Base-by-base conservation (phyloP, 2,329 filamentous ascomycete species). In the Simplicillium aogashimaense region DNA sequence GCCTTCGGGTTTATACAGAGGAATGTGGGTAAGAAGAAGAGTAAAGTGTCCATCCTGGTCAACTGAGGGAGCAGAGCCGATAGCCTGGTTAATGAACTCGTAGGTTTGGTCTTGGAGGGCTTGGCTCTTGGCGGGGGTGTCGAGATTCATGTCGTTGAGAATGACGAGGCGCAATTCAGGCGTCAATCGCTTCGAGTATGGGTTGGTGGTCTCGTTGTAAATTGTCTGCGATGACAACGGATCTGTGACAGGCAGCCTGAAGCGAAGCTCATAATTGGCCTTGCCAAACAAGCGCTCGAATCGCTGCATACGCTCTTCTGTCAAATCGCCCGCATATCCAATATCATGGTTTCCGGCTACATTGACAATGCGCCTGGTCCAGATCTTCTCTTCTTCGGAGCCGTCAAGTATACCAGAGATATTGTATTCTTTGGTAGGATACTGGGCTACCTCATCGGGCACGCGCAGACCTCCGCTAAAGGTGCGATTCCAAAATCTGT, bases 311-410 rank as follows among this genome's bases (percentile, higher is more conserved):
- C 88, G 78, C 45, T 78, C 70, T n/a, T 72, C 64, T 32, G 83
- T 87, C 45, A 97, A 72, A 59, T 98, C 92, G 3, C 92, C 92
- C 0, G 89, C 87, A 57, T 98, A 98, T 29, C 92, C 92, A 53
- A 98, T 81, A 59, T 98, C 92, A 57, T 98, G 92, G 55, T 98
- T 98, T 2, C 92, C 92, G 1, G 81, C 88, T 18, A 97, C 78
- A 50, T 95, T 94, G 57, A 98, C 87, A 47, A 95, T 71, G 41
- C 83, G 76, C 32, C 68, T 72, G n/a, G 70, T 62, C 92, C 92
- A 97, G 3, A 61, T 59, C 6, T 66, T 61, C 7, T 65, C 64
- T 37, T 67, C 58, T 7, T 65, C 54, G 6, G 58, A 58, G 1
- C 57, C 63, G 31, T 67, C 66, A 4, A 79, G 55, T 16, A 70